phyloP scores from a whole-genome alignment of 2,329 filamentous ascomycete genomes.

The Pestalotiopsis sp. region DNA sequence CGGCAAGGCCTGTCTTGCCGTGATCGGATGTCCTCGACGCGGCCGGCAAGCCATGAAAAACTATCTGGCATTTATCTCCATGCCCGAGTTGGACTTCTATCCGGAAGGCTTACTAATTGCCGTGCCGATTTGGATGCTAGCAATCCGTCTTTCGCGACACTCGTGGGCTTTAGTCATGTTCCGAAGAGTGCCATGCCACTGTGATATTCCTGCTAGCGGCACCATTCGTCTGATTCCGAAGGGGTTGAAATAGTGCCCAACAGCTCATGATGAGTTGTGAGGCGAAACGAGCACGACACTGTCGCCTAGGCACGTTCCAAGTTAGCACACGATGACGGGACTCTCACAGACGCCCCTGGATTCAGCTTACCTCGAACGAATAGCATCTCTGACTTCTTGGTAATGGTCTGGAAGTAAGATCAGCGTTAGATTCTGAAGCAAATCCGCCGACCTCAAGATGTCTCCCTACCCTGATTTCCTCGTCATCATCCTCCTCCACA shows the following conservation, averaged over 20 bases:
- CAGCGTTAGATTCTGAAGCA: background rate
- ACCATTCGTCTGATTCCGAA: background rate
- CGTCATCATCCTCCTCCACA: slow-evolving; percentile 85
- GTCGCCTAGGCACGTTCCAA: slow-evolving; percentile 54
- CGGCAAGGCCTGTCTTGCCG: background rate
- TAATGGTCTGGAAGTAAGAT: slow-evolving; percentile 69
- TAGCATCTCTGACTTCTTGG: slow-evolving; percentile 97
- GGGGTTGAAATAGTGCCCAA: background rate
- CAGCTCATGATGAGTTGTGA: slow-evolving; percentile 18
- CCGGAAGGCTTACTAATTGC: background rate
- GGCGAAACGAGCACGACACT: slow-evolving; percentile 65
- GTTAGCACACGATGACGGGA: background rate
- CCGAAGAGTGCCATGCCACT: background rate
- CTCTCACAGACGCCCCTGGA: background rate
- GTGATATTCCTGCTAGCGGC: background rate
- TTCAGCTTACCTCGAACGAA: slow-evolving; percentile 85
- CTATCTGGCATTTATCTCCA: background rate
- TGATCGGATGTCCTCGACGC: background rate
- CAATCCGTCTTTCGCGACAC: background rate
- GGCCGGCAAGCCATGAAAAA: background rate
- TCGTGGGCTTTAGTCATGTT: background rate
- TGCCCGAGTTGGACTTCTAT: background rate
- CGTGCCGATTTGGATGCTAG: background rate
- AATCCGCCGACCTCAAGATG: background rate
- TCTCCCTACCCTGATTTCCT: slow-evolving; percentile 69